These are phyloP conservation scores for Diatrype stigma DNA, from an alignment of 2,329 filamentous ascomycete species.

Conservation along the genomic window DNA sequence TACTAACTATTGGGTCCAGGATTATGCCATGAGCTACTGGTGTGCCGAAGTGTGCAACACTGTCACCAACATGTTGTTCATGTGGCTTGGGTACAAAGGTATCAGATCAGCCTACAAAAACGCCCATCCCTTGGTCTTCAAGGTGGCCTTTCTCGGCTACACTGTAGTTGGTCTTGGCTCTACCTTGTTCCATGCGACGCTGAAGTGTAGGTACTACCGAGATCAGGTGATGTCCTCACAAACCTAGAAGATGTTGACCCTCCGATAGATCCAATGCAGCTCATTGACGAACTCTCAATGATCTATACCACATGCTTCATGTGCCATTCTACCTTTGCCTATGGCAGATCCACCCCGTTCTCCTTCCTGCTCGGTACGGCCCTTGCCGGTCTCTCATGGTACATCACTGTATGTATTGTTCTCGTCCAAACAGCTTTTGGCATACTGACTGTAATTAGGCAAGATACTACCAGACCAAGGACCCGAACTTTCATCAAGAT, in stretches of 20 bases:
- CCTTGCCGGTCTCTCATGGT: conserved; percentile 53
- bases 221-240: conserved; percentile 1
- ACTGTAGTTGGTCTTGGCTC: conserved; percentile 51
- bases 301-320: conserved; percentile 57
- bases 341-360: conserved; percentile 51
- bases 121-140: conserved; percentile 71
- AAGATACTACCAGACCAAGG: conserved; percentile 73
- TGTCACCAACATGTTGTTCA: conserved; percentile 76
- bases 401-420: conserved; percentile 62
- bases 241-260: conserved; percentile 2
- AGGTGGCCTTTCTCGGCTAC: conserved; percentile 56
- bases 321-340: conserved; percentile 67
- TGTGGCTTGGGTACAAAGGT: conserved; percentile 73
- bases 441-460: conserved; percentile 24
- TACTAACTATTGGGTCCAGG: conserved; percentile 25
- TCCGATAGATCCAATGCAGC: conserved; percentile 51
- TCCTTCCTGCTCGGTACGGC: conserved; percentile 52
- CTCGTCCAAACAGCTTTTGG: neutral
- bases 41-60: conserved; percentile 76
- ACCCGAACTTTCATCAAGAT: conserved; percentile 78
- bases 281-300: conserved; percentile 58
- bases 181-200: conserved; percentile 52
- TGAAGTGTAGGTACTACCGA: conserved; percentile 45
- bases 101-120: conserved; percentile 68
- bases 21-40: conserved; percentile 69